Percentiles rank a stretch among this genome's conserved stretches.
phyloP scores from a whole-genome alignment of 2,329 filamentous ascomycete species.

The Cladophialophora immunda region DNA sequence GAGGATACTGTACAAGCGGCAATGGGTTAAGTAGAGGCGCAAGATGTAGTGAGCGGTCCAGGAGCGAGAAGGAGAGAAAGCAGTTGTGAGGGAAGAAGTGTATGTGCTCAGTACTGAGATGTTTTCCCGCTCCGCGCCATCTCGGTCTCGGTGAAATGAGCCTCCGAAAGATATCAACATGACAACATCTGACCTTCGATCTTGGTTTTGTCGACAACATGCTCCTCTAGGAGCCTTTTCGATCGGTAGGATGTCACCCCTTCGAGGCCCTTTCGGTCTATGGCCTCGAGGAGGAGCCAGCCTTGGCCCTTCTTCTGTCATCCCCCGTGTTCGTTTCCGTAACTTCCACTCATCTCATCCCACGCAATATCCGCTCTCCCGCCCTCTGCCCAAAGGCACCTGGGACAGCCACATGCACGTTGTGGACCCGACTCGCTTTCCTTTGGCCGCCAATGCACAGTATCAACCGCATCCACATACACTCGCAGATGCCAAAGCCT shows the following conservation, averaged over 20 bases:
- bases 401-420: slow-evolving; percentile 74
- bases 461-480: slow-evolving; percentile 63
- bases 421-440: slow-evolving; percentile 62
- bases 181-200: not conserved
- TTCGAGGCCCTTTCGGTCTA: not conserved
- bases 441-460: slow-evolving; percentile 57
- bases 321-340: not conserved
- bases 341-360: not conserved
- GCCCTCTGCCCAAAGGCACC: slow-evolving; percentile 51
- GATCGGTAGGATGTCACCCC: not conserved
- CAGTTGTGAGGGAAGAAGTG: not conserved
- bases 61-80: not conserved
- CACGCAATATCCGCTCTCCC: slow-evolving; percentile 20
- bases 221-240: not conserved
- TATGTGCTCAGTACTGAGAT: no score
- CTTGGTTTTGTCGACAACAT: not conserved
- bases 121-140: not conserved
- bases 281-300: not conserved
- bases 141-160: slow-evolving; percentile 4
- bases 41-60: not conserved
- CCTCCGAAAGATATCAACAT: slow-evolving; percentile 1
- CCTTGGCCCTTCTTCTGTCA: not conserved
- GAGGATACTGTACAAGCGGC: not conserved
- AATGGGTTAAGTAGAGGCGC: not conserved
- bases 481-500: slow-evolving; percentile 60